Base-by-base conservation (phyloP, 1,284 basidiomycete species). In the Tremellales sp. region DNA sequence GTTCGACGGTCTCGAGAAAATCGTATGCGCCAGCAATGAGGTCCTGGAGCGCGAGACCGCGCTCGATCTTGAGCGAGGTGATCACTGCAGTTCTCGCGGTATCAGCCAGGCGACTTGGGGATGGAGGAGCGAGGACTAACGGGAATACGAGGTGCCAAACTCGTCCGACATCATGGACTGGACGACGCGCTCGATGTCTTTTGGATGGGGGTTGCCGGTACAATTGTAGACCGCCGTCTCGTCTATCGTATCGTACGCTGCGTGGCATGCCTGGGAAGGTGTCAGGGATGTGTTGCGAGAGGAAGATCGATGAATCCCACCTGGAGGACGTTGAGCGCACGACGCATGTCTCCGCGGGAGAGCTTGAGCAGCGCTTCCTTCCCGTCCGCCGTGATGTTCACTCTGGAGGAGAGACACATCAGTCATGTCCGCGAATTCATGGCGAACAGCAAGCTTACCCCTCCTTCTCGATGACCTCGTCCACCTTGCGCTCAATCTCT, bases 111-210 rank as follows among this genome's bases (percentile, higher is more conserved):
- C 14, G 14, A 21, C 24, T 18, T 3, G 40, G 29, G 13, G n/a
- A 19, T 28, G 14, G 18, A 34, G 16, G 25, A 25, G 5, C 12
- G 31, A 33, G 37, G n/a, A 73, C 84, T 56, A 58, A 95, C 92
- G 82, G 57, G 84, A 81, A 66, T 91, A 93, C 12, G 87, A 84
- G 0, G 88, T 94, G 0, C 90, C 92, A 61, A 98, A 98, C 61
- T 97, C 94, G 60, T 97, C 91, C 7, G 85, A 81, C 70, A 98
- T 82, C 95, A 99, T 98, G 10, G 86, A 90, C 58, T 91, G 85
- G 28, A 98, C 87, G 25, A 98, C 87, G 5, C 82, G 81, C 65
- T 93, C 89, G 41, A 99, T 89, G 70, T 98, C 94, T 22, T 81
- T 79, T 0, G 95, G 95, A 66, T 95, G 91, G 13, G 95, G 95